These are phyloP conservation scores for Termitomyces heimii DNA, from an alignment of 768 basidiomycete genomes.

Conservation along the genomic window DNA sequence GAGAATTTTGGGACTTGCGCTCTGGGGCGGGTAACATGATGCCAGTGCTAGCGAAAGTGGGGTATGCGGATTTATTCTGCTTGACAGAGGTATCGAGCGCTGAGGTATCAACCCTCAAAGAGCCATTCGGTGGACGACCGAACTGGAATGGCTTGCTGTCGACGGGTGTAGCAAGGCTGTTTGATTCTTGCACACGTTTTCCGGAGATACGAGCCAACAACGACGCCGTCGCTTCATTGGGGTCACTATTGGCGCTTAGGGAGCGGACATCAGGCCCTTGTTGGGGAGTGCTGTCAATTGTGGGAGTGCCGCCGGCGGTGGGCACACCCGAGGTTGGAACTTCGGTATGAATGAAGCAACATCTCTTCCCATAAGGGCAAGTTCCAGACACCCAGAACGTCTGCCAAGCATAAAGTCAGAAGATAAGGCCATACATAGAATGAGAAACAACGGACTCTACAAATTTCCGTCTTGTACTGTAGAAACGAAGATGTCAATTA, in stretches of 20 bases:
- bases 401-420: conserved; percentile 27
- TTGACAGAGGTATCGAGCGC: conserved; percentile 51
- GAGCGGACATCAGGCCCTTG: conserved; percentile 46
- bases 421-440: conserved; percentile 16
- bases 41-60: conserved; percentile 57
- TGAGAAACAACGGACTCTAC: conserved; percentile 48
- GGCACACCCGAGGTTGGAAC: conserved; percentile 60
- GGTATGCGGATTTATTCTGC: conserved; percentile 87
- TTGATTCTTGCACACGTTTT: conserved; percentile 51
- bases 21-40: conserved; percentile 55
- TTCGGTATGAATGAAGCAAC: conserved; percentile 92
- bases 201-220: conserved; percentile 72
- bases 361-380: conserved; percentile 88
- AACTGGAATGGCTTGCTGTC: conserved; percentile 52
- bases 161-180: conserved; percentile 44
- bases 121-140: conserved; percentile 61
- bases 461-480: conserved; percentile 90
- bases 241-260: conserved; percentile 71
- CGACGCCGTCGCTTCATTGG: conserved; percentile 66
- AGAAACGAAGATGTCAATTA: conserved; percentile 21
- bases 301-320: conserved; percentile 22
- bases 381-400: conserved; percentile 95
- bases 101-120: conserved; percentile 71
- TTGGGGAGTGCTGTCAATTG: conserved; percentile 41
- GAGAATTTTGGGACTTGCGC: conserved; percentile 57